These are phyloP conservation scores for Aspergillus sclerotioniger DNA, from an alignment of 495 filamentous ascomycete species.

Conservation along the genomic window DNA sequence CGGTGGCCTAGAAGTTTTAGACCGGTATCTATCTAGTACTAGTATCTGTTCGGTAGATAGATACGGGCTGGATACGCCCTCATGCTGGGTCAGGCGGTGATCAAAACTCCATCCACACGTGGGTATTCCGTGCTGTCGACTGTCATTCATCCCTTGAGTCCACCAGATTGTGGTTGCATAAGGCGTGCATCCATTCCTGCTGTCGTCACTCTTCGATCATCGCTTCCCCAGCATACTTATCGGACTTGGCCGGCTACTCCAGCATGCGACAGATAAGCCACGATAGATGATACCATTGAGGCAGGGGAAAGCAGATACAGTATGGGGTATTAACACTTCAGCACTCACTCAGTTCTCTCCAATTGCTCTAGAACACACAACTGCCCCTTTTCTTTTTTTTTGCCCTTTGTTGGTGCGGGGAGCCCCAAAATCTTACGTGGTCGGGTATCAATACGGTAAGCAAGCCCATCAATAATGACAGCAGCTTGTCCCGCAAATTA, in stretches of 20 bases:
- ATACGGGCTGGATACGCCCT: background rate
- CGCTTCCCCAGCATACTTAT: background rate
- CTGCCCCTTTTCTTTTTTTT: slow-evolving; percentile 2
- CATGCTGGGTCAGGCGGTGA: slow-evolving; percentile 3
- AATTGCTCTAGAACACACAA: background rate
- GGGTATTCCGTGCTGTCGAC: background rate
- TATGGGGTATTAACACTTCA: background rate
- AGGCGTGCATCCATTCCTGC: slow-evolving; percentile 8
- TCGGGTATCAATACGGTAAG: background rate
- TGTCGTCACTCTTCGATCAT: slow-evolving; percentile 5
- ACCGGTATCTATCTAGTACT: background rate
- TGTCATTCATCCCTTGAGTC: background rate
- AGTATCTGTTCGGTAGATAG: background rate
- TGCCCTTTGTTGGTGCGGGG: background rate
- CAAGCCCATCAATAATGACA: background rate
- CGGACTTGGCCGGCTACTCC: background rate
- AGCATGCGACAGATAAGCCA: background rate
- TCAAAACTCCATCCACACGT: slow-evolving; percentile 14
- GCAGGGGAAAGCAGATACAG: background rate
- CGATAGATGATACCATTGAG: too few species aligned
- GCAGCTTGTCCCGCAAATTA: background rate
- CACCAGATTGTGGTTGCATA: slow-evolving; percentile 5
- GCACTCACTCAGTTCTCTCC: background rate
- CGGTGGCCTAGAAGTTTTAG: background rate
- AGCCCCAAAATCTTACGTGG: slow-evolving; percentile 2